These are phyloP conservation scores for Curvularia eragrostidis DNA, from an alignment of 2,329 filamentous ascomycete genomes.

Conservation along the genomic window DNA sequence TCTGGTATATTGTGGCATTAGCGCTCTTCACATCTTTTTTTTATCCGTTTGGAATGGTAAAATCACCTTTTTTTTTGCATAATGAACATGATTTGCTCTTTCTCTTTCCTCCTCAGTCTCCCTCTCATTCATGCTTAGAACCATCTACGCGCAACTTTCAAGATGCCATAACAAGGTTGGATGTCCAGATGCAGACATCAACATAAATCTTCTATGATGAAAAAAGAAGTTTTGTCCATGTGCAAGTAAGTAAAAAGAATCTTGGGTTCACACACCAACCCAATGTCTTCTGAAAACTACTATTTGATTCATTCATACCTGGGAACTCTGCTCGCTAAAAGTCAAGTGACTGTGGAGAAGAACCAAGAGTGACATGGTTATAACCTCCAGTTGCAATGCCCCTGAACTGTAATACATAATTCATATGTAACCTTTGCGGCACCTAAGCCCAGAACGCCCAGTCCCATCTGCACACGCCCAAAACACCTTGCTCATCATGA, in stretches of 20 bases:
- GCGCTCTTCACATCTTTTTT: not conserved
- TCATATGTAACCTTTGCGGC: not conserved
- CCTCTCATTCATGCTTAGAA: too few species aligned
- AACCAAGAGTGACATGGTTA: not conserved
- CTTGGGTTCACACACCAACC: not conserved
- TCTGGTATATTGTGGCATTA: not conserved
- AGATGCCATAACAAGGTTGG: not conserved
- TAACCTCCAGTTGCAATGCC: not conserved
- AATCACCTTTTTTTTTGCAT: not conserved
- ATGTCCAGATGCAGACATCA: not conserved
- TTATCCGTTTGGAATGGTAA: not conserved
- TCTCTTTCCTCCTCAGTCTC: not conserved
- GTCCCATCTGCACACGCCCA: not conserved
- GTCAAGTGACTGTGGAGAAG: not conserved
- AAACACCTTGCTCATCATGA: conserved; percentile 2
- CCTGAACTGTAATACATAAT: not conserved
- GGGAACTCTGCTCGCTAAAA: not conserved
- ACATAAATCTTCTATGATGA: not conserved
- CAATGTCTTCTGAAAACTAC: not conserved
- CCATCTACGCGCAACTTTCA: not conserved
- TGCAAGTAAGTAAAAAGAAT: not conserved
- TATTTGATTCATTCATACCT: not conserved
- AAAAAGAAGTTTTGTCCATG: not conserved
- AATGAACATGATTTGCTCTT: not conserved
- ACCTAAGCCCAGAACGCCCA: not conserved